Conservation (phyloP, 768 basidiomycete species). For the Lentinula boryana region DNA sequence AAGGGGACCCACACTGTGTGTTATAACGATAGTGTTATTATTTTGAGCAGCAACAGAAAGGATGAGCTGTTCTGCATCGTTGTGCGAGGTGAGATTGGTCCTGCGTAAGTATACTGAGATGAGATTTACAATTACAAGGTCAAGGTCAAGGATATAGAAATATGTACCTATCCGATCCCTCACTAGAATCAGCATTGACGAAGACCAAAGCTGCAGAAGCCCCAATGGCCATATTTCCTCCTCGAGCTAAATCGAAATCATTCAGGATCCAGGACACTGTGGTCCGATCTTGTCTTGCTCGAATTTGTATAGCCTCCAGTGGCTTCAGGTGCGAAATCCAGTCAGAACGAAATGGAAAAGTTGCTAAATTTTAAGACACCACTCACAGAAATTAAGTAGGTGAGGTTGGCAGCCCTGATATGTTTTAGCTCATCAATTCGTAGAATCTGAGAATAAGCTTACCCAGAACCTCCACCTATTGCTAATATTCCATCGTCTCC, state of each 20-base stretch:
- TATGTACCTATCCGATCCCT: conserved; percentile 64
- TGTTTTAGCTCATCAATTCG: neutral
- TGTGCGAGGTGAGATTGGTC: conserved; percentile 70
- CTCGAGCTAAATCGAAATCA: conserved; percentile 55
- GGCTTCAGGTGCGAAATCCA: conserved; percentile 35
- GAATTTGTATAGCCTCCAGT: conserved; percentile 71
- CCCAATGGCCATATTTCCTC: conserved; percentile 38
- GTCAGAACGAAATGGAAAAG: neutral
- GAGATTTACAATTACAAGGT: neutral
- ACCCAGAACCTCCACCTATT: conserved; percentile 91
- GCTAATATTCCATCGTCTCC: conserved; percentile 69
- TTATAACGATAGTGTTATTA: conserved; percentile 69
- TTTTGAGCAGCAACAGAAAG: conserved; percentile 59
- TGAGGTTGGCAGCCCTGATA: conserved; percentile 61
- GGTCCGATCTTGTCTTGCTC: conserved; percentile 61
- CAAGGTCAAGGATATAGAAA: neutral
- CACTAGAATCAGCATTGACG: conserved; percentile 78
- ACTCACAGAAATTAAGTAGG: conserved; percentile 71
- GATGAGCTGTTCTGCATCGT: conserved; percentile 66
- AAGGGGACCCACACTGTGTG: conserved; percentile 57
- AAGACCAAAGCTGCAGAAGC: conserved; percentile 75
- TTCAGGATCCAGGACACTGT: conserved; percentile 63
- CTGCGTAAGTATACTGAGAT: conserved; percentile 15
- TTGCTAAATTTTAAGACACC: neutral
- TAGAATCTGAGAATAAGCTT: conserved; percentile 2